Conservation (phyloP, 2,329 filamentous ascomycete species). For the Ascochyta pisi region DNA sequence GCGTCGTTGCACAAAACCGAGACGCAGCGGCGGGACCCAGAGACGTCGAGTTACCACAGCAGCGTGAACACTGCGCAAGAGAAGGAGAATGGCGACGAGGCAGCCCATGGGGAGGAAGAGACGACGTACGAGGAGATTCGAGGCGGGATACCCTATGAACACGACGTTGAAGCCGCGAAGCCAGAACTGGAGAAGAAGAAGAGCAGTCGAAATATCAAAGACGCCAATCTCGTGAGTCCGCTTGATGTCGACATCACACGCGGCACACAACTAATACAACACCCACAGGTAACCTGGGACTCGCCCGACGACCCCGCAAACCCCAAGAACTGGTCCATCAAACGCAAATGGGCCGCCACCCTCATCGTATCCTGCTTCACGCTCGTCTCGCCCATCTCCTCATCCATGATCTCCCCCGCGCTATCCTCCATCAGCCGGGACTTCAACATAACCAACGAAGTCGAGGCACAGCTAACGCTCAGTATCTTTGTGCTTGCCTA, state of each 20-base stretch:
- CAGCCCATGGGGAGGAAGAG: slow-evolving; percentile 11
- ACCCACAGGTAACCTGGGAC: slow-evolving; percentile 53
- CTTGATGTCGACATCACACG: too few species aligned
- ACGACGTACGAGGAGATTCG: slow-evolving; percentile 37
- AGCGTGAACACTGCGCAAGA: slow-evolving; percentile 19
- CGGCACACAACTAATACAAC: slow-evolving; percentile 7
- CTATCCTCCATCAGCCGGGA: slow-evolving; percentile 41
- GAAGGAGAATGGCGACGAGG: slow-evolving; percentile 15
- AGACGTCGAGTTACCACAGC: slow-evolving; percentile 16
- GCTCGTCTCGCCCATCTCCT: slow-evolving; percentile 50
- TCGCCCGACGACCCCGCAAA: slow-evolving; percentile 54
- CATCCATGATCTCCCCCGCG: slow-evolving; percentile 50
- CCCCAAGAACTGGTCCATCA: slow-evolving; percentile 55
- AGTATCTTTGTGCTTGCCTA: slow-evolving; percentile 52
- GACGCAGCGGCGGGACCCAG: slow-evolving; percentile 29
- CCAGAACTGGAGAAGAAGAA: slow-evolving; percentile 36
- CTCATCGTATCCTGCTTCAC: slow-evolving; percentile 53
- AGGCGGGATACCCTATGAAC: slow-evolving; percentile 38
- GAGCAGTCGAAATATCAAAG: slow-evolving; percentile 32
- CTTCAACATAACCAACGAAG: slow-evolving; percentile 42
- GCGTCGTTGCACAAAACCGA: slow-evolving; percentile 35
- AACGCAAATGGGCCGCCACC: slow-evolving; percentile 53
- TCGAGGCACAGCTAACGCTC: slow-evolving; percentile 44
- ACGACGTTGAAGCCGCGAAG: slow-evolving; percentile 37
- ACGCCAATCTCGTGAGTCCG: slow-evolving; percentile 42